Percentiles rank a stretch among this genome's conserved stretches.
phyloP scores from a whole-genome alignment of 2,329 filamentous ascomycete species.

The Amauroascus verrucosus region DNA sequence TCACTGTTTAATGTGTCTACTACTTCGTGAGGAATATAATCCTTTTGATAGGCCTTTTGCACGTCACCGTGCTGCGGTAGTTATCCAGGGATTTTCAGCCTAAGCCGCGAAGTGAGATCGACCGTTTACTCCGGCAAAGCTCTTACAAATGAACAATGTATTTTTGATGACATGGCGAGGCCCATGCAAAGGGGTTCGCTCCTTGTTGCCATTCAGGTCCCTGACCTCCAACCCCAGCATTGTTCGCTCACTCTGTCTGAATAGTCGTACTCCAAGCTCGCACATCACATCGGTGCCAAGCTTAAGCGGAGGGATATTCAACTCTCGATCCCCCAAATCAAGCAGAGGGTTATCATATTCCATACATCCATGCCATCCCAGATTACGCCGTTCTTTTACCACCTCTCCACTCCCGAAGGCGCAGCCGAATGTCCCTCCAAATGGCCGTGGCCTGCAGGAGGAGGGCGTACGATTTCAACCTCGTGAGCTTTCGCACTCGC shows the following conservation, averaged over 20 bases:
- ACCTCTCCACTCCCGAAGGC: background rate
- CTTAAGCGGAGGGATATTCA: background rate
- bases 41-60: background rate
- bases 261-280: background rate
- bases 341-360: background rate
- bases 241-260: slow-evolving; percentile 4
- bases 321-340: background rate
- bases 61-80: background rate
- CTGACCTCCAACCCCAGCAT: background rate
- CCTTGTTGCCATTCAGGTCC: slow-evolving; percentile 17
- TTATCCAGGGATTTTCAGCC: background rate
- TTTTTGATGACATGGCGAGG: slow-evolving; percentile 34
- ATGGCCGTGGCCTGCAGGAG: slow-evolving; percentile 18
- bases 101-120: background rate
- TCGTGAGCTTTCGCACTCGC: slow-evolving; percentile 23
- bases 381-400: slow-evolving; percentile 5
- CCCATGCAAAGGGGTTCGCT: slow-evolving; percentile 30
- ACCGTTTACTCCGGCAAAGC: background rate
- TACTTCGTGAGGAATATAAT: no score
- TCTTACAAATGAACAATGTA: slow-evolving; percentile 33
- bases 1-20: no score
- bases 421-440: background rate
- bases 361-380: background rate
- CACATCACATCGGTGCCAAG: background rate
- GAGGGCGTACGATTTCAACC: slow-evolving; percentile 23